Conservation (phyloP, 768 basidiomycete genomes). For the Trametes gibbosa region DNA sequence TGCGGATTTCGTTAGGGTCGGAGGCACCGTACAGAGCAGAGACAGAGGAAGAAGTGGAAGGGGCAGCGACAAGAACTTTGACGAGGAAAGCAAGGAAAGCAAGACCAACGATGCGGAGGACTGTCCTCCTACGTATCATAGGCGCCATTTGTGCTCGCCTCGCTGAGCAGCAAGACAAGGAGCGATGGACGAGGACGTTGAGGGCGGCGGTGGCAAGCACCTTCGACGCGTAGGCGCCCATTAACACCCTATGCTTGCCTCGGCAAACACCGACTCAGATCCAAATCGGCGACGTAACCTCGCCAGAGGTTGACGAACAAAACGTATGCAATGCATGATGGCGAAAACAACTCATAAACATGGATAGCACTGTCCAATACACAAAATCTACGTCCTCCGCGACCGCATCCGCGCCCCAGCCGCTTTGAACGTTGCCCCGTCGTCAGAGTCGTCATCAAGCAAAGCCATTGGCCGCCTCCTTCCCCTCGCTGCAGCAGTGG, state of each 20-base stretch:
- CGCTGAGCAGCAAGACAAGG: neutral
- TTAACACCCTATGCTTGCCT: no score
- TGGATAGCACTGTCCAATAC: neutral
- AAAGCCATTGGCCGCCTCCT: constrained; percentile 38
- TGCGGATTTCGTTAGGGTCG: constrained; percentile 44
- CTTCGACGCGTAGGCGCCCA: no score
- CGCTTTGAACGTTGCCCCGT: constrained; percentile 68
- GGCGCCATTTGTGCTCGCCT: constrained; percentile 34
- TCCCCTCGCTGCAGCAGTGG: neutral
- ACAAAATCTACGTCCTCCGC: neutral
- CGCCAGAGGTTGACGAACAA: no score
- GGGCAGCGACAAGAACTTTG: constrained; percentile 38
- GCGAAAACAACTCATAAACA: no score
- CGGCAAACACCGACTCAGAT: no score
- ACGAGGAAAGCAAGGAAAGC: constrained; percentile 35
- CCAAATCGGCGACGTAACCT: no score
- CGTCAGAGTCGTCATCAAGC: constrained; percentile 68
- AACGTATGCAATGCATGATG: no score
- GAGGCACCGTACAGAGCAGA: constrained; percentile 21
- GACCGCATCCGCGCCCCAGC: constrained; percentile 31
- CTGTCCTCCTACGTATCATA: constrained; percentile 47
- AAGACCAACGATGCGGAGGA: constrained; percentile 43
- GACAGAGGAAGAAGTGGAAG: constrained; percentile 22
- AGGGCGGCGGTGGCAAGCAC: no score
- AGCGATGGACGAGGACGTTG: neutral